Evolutionary conservation across 2,329 filamentous ascomycete genomes (phyloP), one percentile per base, ranked within the genome.

Genomic region (Microsporum canis): DNA sequence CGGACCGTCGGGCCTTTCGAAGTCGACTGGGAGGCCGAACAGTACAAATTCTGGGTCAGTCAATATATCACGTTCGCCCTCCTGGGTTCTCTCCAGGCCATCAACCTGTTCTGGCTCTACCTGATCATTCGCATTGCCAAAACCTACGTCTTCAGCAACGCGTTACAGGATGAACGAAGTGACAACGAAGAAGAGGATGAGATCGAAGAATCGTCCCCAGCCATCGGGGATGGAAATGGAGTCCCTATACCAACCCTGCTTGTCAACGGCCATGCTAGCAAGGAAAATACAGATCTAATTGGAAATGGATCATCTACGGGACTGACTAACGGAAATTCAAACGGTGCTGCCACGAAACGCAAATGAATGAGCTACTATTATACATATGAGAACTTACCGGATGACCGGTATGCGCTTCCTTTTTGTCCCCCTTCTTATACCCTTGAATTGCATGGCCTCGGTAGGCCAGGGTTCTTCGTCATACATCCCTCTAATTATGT

Each of bases 11-110:
- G 77, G 17, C 76, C 77, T 3, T 78, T 76, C 63, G 72, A 76
- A 58, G 69, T 78, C 56, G 75, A 78, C 67, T 79, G 77, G 77
- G 77, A 78, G 63, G 77, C 76, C 1, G 72, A 77, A 60, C 76
- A 78, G 63, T 78, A 78, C 66, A 78, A 78, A 66, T 78, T 76
- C 68, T 76, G 74, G 74, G 75, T 78, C 67, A 76, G 74, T 66
- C 76, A 78, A 62, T 72, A 73, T 61, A 78, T 78, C 62, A 77
- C 76, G 0, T 77, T 79, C 59, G 67, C 68, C 31, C 66, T 78
- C 56, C 72, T 79, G 2, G 75, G 73, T 36, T 72, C 73, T 64
- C 68, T 79, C 45, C 77, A 79, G 64, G 72, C 73, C 14, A 74
- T 78, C 34, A 78, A 78, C 49, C 68, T 79, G 56, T 76, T 78